Evolutionary conservation across 192 early-diverging fungal genomes (phyloP).

Genomic region (Spizellomyces punctatus): DNA sequence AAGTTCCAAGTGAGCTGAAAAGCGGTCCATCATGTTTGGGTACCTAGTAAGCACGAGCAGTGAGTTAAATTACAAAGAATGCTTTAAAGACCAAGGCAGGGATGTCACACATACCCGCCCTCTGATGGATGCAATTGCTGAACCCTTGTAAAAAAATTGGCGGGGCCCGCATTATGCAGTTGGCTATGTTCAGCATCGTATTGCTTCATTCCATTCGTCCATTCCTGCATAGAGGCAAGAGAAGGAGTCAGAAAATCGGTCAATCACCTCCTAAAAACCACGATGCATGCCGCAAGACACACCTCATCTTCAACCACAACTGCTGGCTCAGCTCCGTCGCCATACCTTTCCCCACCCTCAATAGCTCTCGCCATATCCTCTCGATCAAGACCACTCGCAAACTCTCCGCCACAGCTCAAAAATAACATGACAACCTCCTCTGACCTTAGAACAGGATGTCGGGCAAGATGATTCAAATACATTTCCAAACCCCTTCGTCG

Average conservation of each 20-base stretch:
- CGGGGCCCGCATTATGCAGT: constrained; percentile 9
- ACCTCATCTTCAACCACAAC: constrained; percentile 24
- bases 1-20: constrained; percentile 17
- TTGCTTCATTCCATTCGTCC: constrained; percentile 2
- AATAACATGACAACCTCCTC: constrained; percentile 29
- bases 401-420: constrained; percentile 26
- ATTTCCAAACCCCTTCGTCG: constrained; percentile 21
- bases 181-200: constrained; percentile 10
- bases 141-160: constrained; percentile 23
- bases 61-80: background rate
- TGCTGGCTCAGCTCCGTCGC: background rate
- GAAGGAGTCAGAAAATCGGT: background rate
- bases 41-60: background rate
- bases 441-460: constrained; percentile 19
- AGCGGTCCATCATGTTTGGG: constrained; percentile 32
- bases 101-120: no score
- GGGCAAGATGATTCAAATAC: constrained; percentile 16
- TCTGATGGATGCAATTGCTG: no score
- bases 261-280: background rate
- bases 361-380: constrained; percentile 8
- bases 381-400: background rate
- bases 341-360: background rate
- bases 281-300: background rate
- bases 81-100: no score
- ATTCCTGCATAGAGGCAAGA: constrained; percentile 3